Percentiles rank a stretch among this genome's conserved stretches.
Conservation (phyloP, 2,329 filamentous ascomycete genomes). For the Ophidiomyces ophidiicola region DNA sequence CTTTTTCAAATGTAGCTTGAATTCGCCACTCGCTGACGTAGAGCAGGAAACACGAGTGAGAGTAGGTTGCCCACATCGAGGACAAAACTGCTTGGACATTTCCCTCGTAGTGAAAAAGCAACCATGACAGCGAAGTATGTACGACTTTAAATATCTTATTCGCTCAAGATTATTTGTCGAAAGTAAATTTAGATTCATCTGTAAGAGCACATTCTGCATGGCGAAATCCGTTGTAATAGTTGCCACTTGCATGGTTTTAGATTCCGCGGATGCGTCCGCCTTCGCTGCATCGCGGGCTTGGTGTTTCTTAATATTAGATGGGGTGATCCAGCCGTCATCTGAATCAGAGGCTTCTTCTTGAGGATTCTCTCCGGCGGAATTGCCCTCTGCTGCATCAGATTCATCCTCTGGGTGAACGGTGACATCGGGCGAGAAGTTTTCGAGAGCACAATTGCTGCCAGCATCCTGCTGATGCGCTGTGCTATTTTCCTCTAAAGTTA, state of each 20-base stretch:
- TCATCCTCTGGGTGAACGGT: slow-evolving; percentile 6
- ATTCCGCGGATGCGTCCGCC: slow-evolving; percentile 40
- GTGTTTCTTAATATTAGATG: slow-evolving; percentile 76
- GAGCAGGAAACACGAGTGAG: slow-evolving; percentile 76
- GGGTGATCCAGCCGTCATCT: slow-evolving; percentile 82
- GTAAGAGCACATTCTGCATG: slow-evolving; percentile 92
- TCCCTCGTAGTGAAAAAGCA: slow-evolving; percentile 79
- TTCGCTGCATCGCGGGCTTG: slow-evolving; percentile 54
- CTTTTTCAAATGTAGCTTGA: slow-evolving; percentile 76
- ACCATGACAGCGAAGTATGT: slow-evolving; percentile 83
- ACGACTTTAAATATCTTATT: slow-evolving; percentile 75
- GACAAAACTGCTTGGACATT: slow-evolving; percentile 83
- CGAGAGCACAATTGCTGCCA: slow-evolving; percentile 5
- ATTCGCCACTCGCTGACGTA: slow-evolving; percentile 66
- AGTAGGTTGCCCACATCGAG: slow-evolving; percentile 75
- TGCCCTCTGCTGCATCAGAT: slow-evolving; percentile 17
- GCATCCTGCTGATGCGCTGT: slow-evolving; percentile 14
- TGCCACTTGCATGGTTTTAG: slow-evolving; percentile 67
- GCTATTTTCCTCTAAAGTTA: slow-evolving; percentile 20
- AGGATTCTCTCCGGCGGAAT: background rate
- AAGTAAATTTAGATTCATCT: slow-evolving; percentile 86
- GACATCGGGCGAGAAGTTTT: slow-evolving; percentile 2
- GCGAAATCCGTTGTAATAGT: slow-evolving; percentile 91
- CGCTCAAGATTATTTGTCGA: slow-evolving; percentile 60
- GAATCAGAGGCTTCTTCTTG: slow-evolving; percentile 30